A percentile compares a stretch with the other conserved stretches of the same genome.
phyloP scores from a whole-genome alignment of 495 filamentous ascomycete species.

The Xylona heveae region DNA sequence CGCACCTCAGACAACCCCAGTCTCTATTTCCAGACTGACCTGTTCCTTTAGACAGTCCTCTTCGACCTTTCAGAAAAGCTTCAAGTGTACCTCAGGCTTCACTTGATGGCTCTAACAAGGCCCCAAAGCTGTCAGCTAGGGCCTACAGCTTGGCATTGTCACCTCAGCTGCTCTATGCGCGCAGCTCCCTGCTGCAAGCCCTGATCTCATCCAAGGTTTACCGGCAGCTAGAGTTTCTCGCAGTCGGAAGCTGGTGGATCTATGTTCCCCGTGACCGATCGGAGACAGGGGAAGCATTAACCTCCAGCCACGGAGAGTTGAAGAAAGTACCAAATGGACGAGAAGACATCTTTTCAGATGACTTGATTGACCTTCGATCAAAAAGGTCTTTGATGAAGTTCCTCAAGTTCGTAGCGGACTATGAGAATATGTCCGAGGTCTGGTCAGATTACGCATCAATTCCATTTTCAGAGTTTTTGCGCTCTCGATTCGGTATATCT shows the following conservation, averaged over 20 bases:
- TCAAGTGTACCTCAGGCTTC: too few relatives aligned
- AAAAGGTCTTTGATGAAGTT: constrained; percentile 80
- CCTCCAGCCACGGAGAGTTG: constrained; percentile 17
- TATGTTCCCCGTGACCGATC: constrained; percentile 14
- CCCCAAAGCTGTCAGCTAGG: too few relatives aligned
- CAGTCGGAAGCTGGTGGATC: constrained; percentile 87
- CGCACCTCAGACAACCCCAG: too few relatives aligned
- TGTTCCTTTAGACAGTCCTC: too few relatives aligned
- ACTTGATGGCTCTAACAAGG: too few relatives aligned
- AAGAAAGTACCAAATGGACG: constrained; percentile 57
- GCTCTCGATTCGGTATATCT: constrained; percentile 52
- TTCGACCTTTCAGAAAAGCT: too few relatives aligned
- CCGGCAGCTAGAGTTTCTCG: constrained; percentile 76
- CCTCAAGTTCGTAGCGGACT: constrained; percentile 51
- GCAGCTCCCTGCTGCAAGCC: constrained; percentile 48
- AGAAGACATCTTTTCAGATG: constrained; percentile 69
- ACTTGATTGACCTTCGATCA: constrained; percentile 44
- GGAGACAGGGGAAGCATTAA: constrained; percentile 5
- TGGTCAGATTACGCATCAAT: constrained; percentile 25
- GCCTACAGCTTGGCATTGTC: constrained; percentile 69
- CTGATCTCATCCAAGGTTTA: constrained; percentile 78
- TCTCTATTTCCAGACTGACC: too few relatives aligned
- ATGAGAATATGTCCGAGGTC: constrained; percentile 28
- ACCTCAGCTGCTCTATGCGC: constrained; percentile 72
- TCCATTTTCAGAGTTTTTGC: constrained; percentile 41